phyloP scores from a whole-genome alignment of 2,329 filamentous ascomycete genomes.

The Xylariaceae sp. region DNA sequence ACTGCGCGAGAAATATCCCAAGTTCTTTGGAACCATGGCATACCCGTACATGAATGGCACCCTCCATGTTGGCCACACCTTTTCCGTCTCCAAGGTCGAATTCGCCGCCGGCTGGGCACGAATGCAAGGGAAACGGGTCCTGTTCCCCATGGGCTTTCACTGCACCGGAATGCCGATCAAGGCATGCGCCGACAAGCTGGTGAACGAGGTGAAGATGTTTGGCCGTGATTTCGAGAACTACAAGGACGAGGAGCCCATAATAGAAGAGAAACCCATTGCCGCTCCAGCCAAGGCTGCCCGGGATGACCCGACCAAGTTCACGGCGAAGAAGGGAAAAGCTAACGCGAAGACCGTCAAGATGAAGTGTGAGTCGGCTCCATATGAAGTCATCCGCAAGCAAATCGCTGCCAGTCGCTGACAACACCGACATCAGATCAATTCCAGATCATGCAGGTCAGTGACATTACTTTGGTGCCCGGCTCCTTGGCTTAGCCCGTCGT shows the following conservation, averaged over 20 bases:
- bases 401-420: too few relatives aligned
- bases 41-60: conserved; percentile 62
- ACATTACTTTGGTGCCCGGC: conserved; percentile 77
- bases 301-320: conserved; percentile 86
- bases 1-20: conserved; percentile 73
- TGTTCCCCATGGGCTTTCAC: conserved; percentile 93
- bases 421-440: too few relatives aligned
- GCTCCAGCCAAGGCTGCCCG: conserved; percentile 60
- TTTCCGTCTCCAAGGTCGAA: conserved; percentile 83
- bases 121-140: conserved; percentile 79
- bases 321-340: conserved; percentile 86
- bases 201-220: conserved; percentile 81
- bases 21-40: conserved; percentile 69
- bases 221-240: conserved; percentile 79
- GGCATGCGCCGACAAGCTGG: conserved; percentile 90
- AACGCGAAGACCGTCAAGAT: conserved; percentile 82
- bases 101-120: conserved; percentile 80
- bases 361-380: too few relatives aligned
- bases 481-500: too few relatives aligned
- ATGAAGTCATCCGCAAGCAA: too few relatives aligned
- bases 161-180: conserved; percentile 98
- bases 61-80: conserved; percentile 85
- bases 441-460: conserved; percentile 83
- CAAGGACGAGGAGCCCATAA: conserved; percentile 46
- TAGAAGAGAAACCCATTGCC: conserved; percentile 36